Conservation (phyloP, 2,329 filamentous ascomycete species). For the Colletotrichum eleusines region DNA sequence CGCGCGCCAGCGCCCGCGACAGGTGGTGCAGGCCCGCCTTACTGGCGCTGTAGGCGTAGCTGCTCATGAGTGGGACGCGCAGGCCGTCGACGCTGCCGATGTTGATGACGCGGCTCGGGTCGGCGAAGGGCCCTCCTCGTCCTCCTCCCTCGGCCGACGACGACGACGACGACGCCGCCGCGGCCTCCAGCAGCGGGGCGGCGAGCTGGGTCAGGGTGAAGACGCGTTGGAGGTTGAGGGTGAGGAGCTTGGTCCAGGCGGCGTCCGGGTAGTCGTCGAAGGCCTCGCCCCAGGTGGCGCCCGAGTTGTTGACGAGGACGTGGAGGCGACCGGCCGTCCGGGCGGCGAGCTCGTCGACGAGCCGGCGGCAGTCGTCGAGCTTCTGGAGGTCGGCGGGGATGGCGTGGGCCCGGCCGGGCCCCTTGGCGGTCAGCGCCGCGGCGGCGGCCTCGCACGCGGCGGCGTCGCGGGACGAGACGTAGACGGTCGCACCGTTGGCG, state of each 20-base stretch:
- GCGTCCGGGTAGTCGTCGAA: conserved; percentile 70
- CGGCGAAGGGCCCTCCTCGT: conserved; percentile 37
- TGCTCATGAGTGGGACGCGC: conserved; percentile 69
- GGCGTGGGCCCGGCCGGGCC: conserved; percentile 64
- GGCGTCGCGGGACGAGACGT: conserved; percentile 74
- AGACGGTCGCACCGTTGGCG: conserved; percentile 72
- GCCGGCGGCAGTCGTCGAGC: conserved; percentile 64
- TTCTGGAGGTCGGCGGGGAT: conserved; percentile 75
- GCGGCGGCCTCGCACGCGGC: conserved; percentile 68
- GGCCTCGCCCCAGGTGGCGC: conserved; percentile 72
- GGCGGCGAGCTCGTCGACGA: conserved; percentile 64
- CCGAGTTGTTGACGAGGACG: conserved; percentile 75
- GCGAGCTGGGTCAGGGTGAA: conserved; percentile 75
- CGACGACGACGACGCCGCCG: conserved; percentile 39
- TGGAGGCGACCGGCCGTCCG: conserved; percentile 65
- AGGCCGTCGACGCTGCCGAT: conserved; percentile 75
- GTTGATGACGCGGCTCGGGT: conserved; percentile 71
- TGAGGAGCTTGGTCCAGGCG: conserved; percentile 70
- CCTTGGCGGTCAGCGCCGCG: conserved; percentile 66
- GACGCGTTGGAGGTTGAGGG: conserved; percentile 76
- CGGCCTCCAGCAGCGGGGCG: conserved; percentile 66
- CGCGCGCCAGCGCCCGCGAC: conserved; percentile 68
- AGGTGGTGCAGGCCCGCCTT: conserved; percentile 77
- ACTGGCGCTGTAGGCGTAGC: conserved; percentile 69
- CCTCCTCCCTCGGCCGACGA: background rate